Conservation (phyloP, 148 eudicot species). For the Simmondsia chinensis region DNA sequence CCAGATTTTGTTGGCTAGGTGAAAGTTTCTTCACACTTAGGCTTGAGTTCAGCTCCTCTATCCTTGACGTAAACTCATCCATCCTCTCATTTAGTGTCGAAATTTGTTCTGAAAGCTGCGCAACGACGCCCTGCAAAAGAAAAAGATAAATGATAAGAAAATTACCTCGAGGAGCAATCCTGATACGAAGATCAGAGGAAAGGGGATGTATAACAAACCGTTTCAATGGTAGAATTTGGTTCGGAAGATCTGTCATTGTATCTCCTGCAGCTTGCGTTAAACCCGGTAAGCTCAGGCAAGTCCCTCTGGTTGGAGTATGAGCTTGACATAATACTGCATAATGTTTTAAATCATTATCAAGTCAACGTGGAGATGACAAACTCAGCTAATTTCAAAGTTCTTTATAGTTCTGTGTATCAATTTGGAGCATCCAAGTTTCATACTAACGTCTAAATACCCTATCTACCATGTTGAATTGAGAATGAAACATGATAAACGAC, state of each 20-base stretch:
- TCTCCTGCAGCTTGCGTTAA: constrained; percentile 31
- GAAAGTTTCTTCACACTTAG: constrained; percentile 33
- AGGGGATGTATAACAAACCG: too few relatives aligned
- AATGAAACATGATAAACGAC: too few relatives aligned
- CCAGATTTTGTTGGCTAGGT: constrained; percentile 41
- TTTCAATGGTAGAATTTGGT: constrained; percentile 22
- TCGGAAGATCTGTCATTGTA: constrained; percentile 46
- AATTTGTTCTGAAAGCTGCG: constrained; percentile 78
- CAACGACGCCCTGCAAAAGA: constrained; percentile 43
- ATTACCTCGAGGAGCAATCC: too few relatives aligned
- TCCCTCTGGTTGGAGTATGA: constrained; percentile 65
- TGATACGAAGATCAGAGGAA: too few relatives aligned
- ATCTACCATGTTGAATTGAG: too few relatives aligned
- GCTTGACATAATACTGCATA: constrained; percentile 57
- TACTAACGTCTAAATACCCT: too few relatives aligned
- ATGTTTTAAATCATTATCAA: background rate
- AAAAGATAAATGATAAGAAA: background rate
- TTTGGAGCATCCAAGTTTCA: too few relatives aligned
- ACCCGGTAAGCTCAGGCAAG: constrained; percentile 32
- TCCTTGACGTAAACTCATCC: constrained; percentile 71
- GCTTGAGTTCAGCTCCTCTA: constrained; percentile 71
- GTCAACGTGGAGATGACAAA: background rate
- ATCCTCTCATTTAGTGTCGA: constrained; percentile 73
- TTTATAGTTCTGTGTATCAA: too few relatives aligned
- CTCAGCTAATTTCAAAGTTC: background rate